Percentiles rank a stretch among this genome's conserved stretches.
phyloP scores from a whole-genome alignment of 139 green algal species.

The Chlorella ohadii region DNA sequence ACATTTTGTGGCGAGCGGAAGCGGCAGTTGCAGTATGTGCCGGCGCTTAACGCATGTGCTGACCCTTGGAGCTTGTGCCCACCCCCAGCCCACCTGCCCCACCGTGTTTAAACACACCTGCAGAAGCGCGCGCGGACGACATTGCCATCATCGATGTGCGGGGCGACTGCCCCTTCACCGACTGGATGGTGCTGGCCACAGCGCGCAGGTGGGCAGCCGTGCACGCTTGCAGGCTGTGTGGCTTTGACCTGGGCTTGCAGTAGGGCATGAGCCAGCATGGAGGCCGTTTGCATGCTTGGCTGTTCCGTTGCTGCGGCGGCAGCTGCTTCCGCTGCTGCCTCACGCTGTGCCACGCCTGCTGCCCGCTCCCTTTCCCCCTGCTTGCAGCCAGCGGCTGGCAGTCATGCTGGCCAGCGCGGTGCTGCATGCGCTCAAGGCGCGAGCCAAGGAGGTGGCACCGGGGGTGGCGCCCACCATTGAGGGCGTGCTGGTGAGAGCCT shows the following conservation, averaged over 20 bases:
- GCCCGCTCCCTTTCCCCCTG: too few species aligned
- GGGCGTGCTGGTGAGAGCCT: conserved; percentile 21
- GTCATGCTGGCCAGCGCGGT: conserved; percentile 34
- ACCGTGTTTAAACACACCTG: background rate
- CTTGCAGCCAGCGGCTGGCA: conserved; percentile 23
- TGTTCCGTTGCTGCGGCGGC: too few species aligned
- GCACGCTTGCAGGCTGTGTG: too few species aligned
- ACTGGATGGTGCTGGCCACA: conserved; percentile 51
- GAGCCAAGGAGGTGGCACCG: conserved; percentile 47
- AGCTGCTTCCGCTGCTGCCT: too few species aligned
- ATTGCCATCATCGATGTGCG: conserved; percentile 47
- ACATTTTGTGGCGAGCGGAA: too few species aligned
- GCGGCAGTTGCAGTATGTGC: too few species aligned
- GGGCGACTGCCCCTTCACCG: conserved; percentile 40
- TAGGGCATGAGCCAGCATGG: too few species aligned
- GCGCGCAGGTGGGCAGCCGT: background rate
- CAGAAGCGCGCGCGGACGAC: conserved; percentile 39
- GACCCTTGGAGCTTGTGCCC: background rate
- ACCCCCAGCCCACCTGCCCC: background rate
- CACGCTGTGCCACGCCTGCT: too few species aligned
- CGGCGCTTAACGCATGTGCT: too few species aligned
- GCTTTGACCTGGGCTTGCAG: too few species aligned
- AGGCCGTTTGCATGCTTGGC: too few species aligned
- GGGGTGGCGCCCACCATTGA: conserved; percentile 44
- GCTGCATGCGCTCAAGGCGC: conserved; percentile 44